These are phyloP conservation scores for Sicyos baderoa DNA, from an alignment of 306 rosid species.

Conservation along the genomic window DNA sequence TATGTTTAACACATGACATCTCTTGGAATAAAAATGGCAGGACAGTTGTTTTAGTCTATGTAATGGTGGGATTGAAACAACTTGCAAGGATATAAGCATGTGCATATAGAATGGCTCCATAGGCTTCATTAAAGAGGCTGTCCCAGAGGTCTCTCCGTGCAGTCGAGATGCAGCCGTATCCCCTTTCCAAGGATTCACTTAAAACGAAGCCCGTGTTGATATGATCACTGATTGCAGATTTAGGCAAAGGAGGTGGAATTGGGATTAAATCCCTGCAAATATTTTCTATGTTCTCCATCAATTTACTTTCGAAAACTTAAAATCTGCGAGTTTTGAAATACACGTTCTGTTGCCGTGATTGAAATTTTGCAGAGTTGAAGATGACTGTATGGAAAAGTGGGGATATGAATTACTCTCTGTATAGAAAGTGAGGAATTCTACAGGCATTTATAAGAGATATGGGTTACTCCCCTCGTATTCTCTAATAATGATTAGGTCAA, in stretches of 20 bases:
- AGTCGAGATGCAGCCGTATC: constrained; percentile 36
- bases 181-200: constrained; percentile 24
- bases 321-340: constrained; percentile 17
- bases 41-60: not conserved
- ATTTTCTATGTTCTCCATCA: constrained; percentile 26
- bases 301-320: constrained; percentile 21
- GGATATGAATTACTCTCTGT: too few relatives aligned
- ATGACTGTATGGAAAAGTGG: too few relatives aligned
- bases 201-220: constrained; percentile 16
- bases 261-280: constrained; percentile 28
- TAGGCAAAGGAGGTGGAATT: constrained; percentile 47
- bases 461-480: too few relatives aligned
- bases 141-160: constrained; percentile 54
- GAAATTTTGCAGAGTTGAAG: not conserved
- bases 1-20: not conserved
- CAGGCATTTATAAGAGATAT: too few relatives aligned
- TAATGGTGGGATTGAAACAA: constrained; percentile 21
- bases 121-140: constrained; percentile 57
- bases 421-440: too few relatives aligned
- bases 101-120: constrained; percentile 60
- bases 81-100: constrained; percentile 81
- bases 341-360: not conserved
- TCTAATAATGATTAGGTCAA: too few relatives aligned
- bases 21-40: not conserved
- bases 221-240: constrained; percentile 22